A percentile compares a stretch with the other conserved stretches of the same genome.
phyloP scores from a whole-genome alignment of 768 basidiomycete species.

The Termitomyces sp. region DNA sequence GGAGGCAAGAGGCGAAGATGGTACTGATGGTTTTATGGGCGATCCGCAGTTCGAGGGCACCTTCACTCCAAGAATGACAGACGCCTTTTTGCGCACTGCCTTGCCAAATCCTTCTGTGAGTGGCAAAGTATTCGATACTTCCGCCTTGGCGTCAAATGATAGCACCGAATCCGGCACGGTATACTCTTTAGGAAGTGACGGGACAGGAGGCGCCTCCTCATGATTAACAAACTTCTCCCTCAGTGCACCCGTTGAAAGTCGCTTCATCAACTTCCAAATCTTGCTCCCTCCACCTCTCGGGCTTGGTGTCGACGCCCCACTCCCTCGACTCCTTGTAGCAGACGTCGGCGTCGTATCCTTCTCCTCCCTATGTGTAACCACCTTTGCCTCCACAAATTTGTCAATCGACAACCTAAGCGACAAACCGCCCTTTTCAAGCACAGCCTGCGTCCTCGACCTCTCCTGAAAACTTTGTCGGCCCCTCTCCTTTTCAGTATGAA shows the following conservation, averaged over 20 bases:
- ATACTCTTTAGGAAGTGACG: slow-evolving; percentile 47
- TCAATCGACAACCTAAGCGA: slow-evolving; percentile 29
- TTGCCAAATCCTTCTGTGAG: slow-evolving; percentile 4
- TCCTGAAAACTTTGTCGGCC: slow-evolving; percentile 30
- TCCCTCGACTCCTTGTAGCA: neutral
- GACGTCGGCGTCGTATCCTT: neutral
- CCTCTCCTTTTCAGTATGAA: neutral
- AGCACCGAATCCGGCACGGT: neutral
- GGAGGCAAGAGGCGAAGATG: neutral
- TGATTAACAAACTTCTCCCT: slow-evolving; percentile 43
- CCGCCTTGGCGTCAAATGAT: neutral
- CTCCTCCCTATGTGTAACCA: neutral
- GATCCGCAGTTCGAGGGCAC: neutral
- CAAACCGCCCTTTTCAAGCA: slow-evolving; percentile 9
- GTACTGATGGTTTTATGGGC: neutral
- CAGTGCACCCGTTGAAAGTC: slow-evolving; percentile 59
- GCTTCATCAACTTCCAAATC: slow-evolving; percentile 67
- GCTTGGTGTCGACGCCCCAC: slow-evolving; percentile 13
- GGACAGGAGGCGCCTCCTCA: slow-evolving; percentile 48
- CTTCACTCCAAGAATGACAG: slow-evolving; percentile 5
- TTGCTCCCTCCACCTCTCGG: slow-evolving; percentile 25
- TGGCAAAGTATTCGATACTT: neutral
- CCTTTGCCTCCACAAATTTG: slow-evolving; percentile 16
- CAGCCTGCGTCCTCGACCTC: slow-evolving; percentile 13
- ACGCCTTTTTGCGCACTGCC: slow-evolving; percentile 11